These are phyloP conservation scores for Entomortierella chlamydospora DNA, from an alignment of 192 early-diverging fungal species.

Conservation along the genomic window DNA sequence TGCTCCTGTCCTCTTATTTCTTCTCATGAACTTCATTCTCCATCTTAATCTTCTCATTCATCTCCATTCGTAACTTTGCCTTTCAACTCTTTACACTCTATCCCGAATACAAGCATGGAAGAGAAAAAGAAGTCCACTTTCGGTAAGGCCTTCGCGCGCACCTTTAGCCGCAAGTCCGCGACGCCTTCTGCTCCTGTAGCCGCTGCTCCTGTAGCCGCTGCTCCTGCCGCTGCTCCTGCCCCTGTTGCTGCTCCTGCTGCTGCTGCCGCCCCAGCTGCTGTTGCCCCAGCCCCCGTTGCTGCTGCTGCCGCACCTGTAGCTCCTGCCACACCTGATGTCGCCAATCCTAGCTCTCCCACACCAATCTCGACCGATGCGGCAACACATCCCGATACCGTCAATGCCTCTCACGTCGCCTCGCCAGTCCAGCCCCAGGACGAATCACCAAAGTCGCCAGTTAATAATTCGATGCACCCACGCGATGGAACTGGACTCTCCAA, in stretches of 20 bases:
- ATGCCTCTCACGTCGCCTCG: constrained; percentile 19
- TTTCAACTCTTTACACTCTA: neutral
- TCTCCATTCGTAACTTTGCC: neutral
- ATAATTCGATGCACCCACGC: constrained; percentile 26
- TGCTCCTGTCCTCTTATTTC: neutral
- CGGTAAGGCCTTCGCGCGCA: constrained; percentile 52
- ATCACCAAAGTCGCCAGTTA: constrained; percentile 35
- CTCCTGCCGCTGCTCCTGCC: neutral
- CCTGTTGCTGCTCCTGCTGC: neutral
- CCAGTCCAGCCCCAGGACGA: constrained; percentile 1
- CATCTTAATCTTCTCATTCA: neutral
- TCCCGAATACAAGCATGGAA: constrained; percentile 21
- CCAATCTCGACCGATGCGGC: constrained; percentile 4
- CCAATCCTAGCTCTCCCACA: neutral
- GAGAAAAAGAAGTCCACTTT: constrained; percentile 48
- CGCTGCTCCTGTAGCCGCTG: neutral
- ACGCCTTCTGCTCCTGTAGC: neutral
- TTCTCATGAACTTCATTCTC: neutral
- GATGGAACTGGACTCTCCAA: constrained; percentile 44
- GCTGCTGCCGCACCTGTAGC: too few species aligned
- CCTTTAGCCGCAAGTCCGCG: constrained; percentile 34
- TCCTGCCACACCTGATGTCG: neutral
- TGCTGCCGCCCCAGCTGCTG: neutral
- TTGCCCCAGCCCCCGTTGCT: neutral
- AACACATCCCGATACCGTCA: constrained; percentile 30